phyloP scores from a whole-genome alignment of 345 rosid species.

The Eucalyptus cladocalyx region DNA sequence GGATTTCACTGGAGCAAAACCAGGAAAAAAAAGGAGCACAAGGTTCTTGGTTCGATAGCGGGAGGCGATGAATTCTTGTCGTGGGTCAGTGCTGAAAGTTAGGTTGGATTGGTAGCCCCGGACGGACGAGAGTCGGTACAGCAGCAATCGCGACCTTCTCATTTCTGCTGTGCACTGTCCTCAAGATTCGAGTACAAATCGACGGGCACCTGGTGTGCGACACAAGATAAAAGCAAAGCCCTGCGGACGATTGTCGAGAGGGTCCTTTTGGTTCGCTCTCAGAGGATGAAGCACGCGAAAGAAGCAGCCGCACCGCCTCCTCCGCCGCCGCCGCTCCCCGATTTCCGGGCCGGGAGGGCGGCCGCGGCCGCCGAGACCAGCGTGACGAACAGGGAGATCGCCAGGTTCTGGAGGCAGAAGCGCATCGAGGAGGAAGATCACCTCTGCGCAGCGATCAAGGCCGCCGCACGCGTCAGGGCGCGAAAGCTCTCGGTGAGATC shows the following conservation, averaged over 20 bases:
- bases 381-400: conserved; percentile 70
- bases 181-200: not conserved
- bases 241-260: not conserved
- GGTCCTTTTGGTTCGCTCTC: not conserved
- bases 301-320: conserved; percentile 21
- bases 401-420: conserved; percentile 72
- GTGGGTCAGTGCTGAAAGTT: conserved; percentile 26
- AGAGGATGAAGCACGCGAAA: conserved; percentile 30
- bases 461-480: conserved; percentile 75
- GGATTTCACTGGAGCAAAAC: not conserved
- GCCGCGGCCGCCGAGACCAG: conserved; percentile 8
- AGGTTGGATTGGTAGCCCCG: conserved; percentile 38
- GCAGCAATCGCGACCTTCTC: not conserved
- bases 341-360: conserved; percentile 21
- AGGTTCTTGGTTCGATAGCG: not conserved
- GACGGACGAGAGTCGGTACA: not conserved
- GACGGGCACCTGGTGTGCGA: not conserved
- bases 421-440: conserved; percentile 69
- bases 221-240: not conserved
- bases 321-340: conserved; percentile 37
- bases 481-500: conserved; percentile 54
- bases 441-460: conserved; percentile 83
- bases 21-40: not conserved
- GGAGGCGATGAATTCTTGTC: not conserved
- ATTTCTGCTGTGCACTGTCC: not conserved